Evolutionary conservation across 2,329 filamentous ascomycete species (phyloP).

Genomic region (Tolypocladium sp.): DNA sequence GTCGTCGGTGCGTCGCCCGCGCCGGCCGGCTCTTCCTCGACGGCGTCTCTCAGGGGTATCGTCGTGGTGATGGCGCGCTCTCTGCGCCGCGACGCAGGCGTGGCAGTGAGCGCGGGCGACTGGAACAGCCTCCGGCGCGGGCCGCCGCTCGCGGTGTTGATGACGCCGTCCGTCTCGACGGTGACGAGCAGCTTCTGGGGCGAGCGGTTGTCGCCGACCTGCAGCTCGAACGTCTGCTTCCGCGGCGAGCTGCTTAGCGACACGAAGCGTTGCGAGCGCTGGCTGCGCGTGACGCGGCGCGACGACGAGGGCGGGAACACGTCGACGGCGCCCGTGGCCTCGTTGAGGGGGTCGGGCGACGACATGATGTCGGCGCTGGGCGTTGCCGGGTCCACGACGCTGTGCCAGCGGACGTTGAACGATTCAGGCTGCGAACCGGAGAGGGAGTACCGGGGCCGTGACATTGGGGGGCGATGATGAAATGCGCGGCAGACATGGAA

Average conservation of each 20-base stretch:
- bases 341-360: conserved; percentile 42
- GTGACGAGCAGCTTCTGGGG: conserved; percentile 46
- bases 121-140: conserved; percentile 33
- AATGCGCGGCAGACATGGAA: not conserved
- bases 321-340: conserved; percentile 22
- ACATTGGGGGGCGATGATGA: conserved; percentile 15
- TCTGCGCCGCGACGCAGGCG: conserved; percentile 22
- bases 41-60: conserved; percentile 38
- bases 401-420: conserved; percentile 25
- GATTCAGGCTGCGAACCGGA: conserved; percentile 13
- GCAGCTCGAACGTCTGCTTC: conserved; percentile 48
- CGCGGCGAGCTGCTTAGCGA: conserved; percentile 35
- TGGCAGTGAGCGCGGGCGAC: conserved; percentile 27
- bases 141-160: conserved; percentile 21
- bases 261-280: conserved; percentile 27
- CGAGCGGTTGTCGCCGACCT: conserved; percentile 39
- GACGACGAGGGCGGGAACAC: conserved; percentile 25
- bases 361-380: conserved; percentile 35
- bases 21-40: conserved; percentile 20
- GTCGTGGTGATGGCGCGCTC: conserved; percentile 36
- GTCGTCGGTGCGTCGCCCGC: conserved; percentile 22
- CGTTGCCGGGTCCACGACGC: conserved; percentile 23
- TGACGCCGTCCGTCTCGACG: conserved; percentile 30
- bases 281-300: conserved; percentile 35
- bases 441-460: conserved; percentile 13